phyloP scores from a whole-genome alignment of 2,329 filamentous ascomycete genomes.

The Diaporthe eres region DNA sequence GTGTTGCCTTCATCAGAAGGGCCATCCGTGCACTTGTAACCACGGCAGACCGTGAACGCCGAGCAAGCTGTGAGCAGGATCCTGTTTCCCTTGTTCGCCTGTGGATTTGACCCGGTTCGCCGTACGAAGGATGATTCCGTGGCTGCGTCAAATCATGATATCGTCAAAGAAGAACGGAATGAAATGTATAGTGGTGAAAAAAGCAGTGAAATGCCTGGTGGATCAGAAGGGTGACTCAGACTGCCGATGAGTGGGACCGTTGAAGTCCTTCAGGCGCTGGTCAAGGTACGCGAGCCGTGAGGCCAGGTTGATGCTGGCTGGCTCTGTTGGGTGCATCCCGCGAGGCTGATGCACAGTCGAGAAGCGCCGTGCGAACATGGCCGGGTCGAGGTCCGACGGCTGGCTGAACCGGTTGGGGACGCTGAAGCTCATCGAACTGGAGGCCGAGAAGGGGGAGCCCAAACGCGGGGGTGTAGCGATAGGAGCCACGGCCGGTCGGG shows the following conservation, averaged over 20 bases:
- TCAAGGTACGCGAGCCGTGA: constrained; percentile 71
- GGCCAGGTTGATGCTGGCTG: constrained; percentile 60
- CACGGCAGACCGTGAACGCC: constrained; percentile 18
- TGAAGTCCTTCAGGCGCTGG: constrained; percentile 69
- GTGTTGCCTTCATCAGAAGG: background rate
- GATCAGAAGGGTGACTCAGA: constrained; percentile 65
- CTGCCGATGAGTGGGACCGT: constrained; percentile 59
- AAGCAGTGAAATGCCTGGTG: background rate
- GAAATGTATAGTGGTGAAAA: constrained; percentile 46
- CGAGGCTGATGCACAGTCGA: constrained; percentile 68
- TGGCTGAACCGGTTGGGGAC: constrained; percentile 71
- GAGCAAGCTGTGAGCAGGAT: constrained; percentile 16
- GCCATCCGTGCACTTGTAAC: constrained; percentile 16
- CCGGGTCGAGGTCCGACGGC: constrained; percentile 60
- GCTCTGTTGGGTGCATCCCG: constrained; percentile 51
- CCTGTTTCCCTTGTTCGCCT: constrained; percentile 22
- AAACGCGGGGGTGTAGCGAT: constrained; percentile 61
- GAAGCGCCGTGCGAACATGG: constrained; percentile 65
- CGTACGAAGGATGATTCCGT: constrained; percentile 29
- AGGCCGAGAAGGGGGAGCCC: constrained; percentile 70
- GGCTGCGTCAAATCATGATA: constrained; percentile 30
- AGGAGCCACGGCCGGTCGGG: constrained; percentile 48
- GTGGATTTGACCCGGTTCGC: constrained; percentile 24
- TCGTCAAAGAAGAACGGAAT: constrained; percentile 40
- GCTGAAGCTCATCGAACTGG: constrained; percentile 65